Base-by-base conservation (phyloP, 139 green algal species). In the Yamagishiella unicocca region DNA sequence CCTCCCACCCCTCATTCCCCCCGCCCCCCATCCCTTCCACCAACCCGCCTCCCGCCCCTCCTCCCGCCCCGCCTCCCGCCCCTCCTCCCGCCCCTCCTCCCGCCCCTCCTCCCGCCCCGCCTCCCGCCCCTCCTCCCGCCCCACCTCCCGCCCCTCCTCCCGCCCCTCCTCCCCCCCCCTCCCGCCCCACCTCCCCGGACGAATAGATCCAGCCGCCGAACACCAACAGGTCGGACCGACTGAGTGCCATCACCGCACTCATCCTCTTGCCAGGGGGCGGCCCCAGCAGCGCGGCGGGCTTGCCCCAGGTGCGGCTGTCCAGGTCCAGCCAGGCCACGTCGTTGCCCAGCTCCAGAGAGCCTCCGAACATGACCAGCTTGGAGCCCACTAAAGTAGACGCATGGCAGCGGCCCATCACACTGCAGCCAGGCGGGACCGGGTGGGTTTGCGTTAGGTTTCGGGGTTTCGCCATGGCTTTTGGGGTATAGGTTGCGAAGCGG, bases 181-280 rank as follows among this genome's bases (percentile, higher is more conserved):
- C 33, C 2, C 7, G 21, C 27, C 74, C 22, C 55, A 87, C 87
- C 79, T 87, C 87, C 25, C 87, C 78, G 4, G 21, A 8, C 1
- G 78, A 70, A 55, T 90, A 90, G 78, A 90, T 90, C 87, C 87
- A 90, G 71, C 87, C 87, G 8, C 87, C 87, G 58, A 68, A 88
- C 10, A 85, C 35, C 33, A 88, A 55, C n/a, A 90, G 35, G 50
- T 88, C 68, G 25, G 29, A 33, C 35, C 87, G 31, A 29, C 35
- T 50, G 43, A 64, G 73, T 21, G 46, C 87, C 71, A 88, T 67
- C 25, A 90, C 87, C 1, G 87, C 87, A 50, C 80, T 88, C 87
- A 90, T 90, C 80, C 87, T 80, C 33, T 55, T 58, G 33, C 55
- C 40, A 24, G 87, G 87, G 10, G 80, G 55, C 3, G 4, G 1